Evolutionary conservation across 2,329 filamentous ascomycete genomes (phyloP).

Genomic region (Fusarium virguliforme): DNA sequence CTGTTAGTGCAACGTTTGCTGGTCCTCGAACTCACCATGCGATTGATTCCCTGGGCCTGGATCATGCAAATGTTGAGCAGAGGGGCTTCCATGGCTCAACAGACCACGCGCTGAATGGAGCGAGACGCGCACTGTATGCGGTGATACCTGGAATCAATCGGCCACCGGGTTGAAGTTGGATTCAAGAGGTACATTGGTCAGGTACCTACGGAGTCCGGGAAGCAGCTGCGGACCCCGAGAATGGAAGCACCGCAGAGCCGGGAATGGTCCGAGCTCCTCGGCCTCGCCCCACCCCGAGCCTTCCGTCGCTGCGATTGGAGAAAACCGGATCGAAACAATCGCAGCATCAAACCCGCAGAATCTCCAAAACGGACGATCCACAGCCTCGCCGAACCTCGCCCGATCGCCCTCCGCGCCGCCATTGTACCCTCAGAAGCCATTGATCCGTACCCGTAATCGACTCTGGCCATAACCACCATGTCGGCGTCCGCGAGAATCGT

Average conservation of each 20-base stretch:
- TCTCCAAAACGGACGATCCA: constrained; percentile 29
- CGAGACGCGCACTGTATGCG: constrained; percentile 9
- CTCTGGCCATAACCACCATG: constrained; percentile 30
- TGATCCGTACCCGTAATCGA: not conserved
- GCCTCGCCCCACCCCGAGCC: constrained; percentile 20
- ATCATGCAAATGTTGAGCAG: constrained; percentile 15
- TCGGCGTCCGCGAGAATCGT: constrained; percentile 33
- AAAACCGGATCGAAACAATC: constrained; percentile 13
- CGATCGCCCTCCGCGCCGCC: constrained; percentile 9
- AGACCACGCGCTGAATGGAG: not conserved
- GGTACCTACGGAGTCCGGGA: constrained; percentile 19
- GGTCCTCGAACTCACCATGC: constrained; percentile 10
- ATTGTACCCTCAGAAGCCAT: constrained; percentile 7
- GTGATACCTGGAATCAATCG: constrained; percentile 2
- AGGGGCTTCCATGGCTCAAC: constrained; percentile 7
- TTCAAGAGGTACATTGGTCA: constrained; percentile 4
- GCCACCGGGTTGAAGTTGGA: constrained; percentile 9
- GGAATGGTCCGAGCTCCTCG: constrained; percentile 39
- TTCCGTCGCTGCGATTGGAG: constrained; percentile 32
- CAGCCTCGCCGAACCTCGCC: constrained; percentile 15
- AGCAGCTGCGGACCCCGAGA: constrained; percentile 21
- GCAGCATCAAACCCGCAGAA: constrained; percentile 37
- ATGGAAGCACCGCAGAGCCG: constrained; percentile 18
- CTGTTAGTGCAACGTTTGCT: constrained; percentile 3
- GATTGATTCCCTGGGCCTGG: not conserved